Evolutionary conservation across 495 filamentous ascomycete species (phyloP).

Genomic region (Penicillium robsamsonii): DNA sequence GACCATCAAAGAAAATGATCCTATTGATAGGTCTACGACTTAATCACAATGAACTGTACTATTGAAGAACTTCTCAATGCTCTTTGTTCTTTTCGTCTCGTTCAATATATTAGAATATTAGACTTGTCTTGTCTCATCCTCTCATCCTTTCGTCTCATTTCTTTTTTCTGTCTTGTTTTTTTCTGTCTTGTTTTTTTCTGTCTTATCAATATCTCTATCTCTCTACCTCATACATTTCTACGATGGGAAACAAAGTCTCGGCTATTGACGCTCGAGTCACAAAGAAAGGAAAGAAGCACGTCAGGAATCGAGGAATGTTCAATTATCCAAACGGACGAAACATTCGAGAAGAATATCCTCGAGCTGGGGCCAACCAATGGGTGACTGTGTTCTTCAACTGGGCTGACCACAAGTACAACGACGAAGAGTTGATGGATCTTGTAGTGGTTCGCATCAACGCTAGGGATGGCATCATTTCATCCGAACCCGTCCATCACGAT

Average conservation of each 20-base stretch:
- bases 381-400: slow-evolving; percentile 9
- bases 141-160: not conserved
- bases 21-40: not conserved
- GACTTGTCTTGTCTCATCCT: not conserved
- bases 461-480: slow-evolving; percentile 2
- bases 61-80: not conserved
- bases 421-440: slow-evolving; percentile 2
- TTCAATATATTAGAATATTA: not conserved
- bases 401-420: not conserved
- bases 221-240: not conserved
- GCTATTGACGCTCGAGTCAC: not conserved
- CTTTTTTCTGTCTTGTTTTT: not conserved
- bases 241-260: not conserved
- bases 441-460: not conserved
- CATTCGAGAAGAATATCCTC: not conserved
- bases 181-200: not conserved
- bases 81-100: not conserved
- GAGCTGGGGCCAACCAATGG: not conserved
- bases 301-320: not conserved
- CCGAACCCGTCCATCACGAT: slow-evolving; percentile 7
- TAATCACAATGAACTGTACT: not conserved
- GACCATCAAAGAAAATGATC: not conserved
- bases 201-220: not conserved
- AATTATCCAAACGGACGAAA: not conserved
- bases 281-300: not conserved